Base-by-base conservation (phyloP, 2,329 filamentous ascomycete genomes). In the Xenosphaeropsis pyriputrescens region DNA sequence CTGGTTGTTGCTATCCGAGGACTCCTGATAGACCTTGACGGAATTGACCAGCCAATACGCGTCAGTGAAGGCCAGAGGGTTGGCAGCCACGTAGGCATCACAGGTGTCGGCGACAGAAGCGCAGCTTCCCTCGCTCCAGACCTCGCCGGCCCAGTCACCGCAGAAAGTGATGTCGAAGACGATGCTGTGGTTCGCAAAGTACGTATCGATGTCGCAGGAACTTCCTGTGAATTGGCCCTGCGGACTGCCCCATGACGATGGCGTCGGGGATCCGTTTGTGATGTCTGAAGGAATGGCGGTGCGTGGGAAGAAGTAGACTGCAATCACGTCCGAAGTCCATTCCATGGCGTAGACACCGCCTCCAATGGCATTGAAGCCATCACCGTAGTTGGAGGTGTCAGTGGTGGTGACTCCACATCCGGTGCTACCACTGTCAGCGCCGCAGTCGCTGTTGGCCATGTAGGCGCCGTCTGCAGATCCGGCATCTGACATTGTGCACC, bases 91-190 rank as follows among this genome's bases (percentile, higher is more conserved):
- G 54, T 75, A 93, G 17, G 74, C 71, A 18, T 76, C 54, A 63
- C 88, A 94, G 1, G 75, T 77, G 30, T 58, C 43, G 0, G 74
- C 81, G 46, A 73, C 64, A 31, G 67, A 59, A 1, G 67, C 59
- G 56, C 82, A 88, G 32, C 69, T 66, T 4, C 58, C 43, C 42
- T 76, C 67, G 22, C 34, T 50, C 79, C 81, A 93, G 26, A 77
- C 73, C 32, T 62, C 55, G 17, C 84, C 84, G 6, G 86, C 86
- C 86, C 86, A 94, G 52, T 81, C 73, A 15, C 88, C 88, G 57
- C 88, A 95, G 56, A 93, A 85, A 5, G 81, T 82, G 1, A 78
- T 91, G 59, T 89, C 75, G 57, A 91, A 78, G 45, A 89, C 72
- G 45, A 95, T 75, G 48, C 79, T 72, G 62, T 93, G 71, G 42